A percentile compares a stretch with the other conserved stretches of the same genome.
These are phyloP conservation scores for Tritrichomonas foetus DNA, from an alignment of 208 protist species.

Conservation along the genomic window DNA sequence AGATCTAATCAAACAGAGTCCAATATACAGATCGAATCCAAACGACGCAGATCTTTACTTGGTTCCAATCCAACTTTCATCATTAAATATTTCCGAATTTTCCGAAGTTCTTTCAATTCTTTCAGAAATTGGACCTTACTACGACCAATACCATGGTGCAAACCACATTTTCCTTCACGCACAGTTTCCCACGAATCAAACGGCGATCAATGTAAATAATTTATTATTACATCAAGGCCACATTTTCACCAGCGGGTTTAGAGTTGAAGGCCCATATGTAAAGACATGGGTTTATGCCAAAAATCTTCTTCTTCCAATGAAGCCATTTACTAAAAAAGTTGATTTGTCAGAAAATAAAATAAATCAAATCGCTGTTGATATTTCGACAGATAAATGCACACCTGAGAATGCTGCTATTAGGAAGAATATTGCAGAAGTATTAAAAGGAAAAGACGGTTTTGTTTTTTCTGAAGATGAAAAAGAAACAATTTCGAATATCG, in stretches of 20 bases:
- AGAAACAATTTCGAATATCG: not conserved
- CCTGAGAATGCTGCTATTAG: not conserved
- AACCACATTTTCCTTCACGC: not conserved
- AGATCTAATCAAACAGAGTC: not conserved
- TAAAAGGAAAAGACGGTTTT: not conserved
- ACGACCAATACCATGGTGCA: not conserved
- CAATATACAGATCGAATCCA: not conserved
- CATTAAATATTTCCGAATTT: not conserved
- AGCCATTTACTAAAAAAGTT: not conserved
- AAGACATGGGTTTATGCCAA: slow-evolving; percentile 33
- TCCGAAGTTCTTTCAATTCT: not conserved
- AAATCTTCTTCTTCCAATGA: not conserved
- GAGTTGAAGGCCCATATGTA: not conserved
- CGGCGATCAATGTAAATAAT: not conserved
- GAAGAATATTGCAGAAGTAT: not conserved
- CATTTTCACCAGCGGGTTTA: not conserved
- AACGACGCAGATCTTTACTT: slow-evolving; percentile 5
- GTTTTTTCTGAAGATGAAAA: not conserved
- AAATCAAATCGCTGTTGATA: not conserved
- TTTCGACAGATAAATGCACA: not conserved
- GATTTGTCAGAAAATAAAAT: not conserved
- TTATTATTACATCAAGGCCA: slow-evolving; percentile 7
- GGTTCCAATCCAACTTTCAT: not conserved
- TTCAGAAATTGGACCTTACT: not conserved
- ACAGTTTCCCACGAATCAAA: not conserved